Evolutionary conservation across 2,329 filamentous ascomycete species (phyloP), one percentile per base, ranked within the genome.

Genomic region (Sporothrix brunneoviolacea): DNA sequence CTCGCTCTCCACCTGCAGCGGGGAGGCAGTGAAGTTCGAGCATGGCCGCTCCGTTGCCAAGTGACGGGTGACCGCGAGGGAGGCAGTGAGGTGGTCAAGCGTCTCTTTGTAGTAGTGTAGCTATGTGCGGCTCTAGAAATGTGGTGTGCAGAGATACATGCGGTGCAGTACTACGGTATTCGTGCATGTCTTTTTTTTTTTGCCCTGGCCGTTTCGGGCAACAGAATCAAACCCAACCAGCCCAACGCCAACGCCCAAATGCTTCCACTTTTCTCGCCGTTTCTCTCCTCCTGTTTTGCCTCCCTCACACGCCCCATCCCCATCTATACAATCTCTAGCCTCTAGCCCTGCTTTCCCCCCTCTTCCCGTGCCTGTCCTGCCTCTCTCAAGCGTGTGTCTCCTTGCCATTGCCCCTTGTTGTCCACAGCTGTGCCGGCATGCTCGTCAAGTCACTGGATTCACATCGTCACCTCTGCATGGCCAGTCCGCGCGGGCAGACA

Each of bases 361-460:
- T 22, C 30, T n/a, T 22, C 16, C 27, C n/a, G 13, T 30, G 27
- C 8, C 6, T 32, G n/a, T 16, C 13, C 16, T 15, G 21, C 15
- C 2, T 21, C 30, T 18, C 24, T 10, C 24, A 28, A 28, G 24
- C 24, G 24, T 5, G 24, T 10, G 24, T 7, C 19, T 42, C 24
- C 16, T 42, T 30, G 13, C 24, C 24, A 19, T 40, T 22, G 13
- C 15, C 53, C 51, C 36, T 48, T 39, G 54, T 41, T 37, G 48
- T 55, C 57, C 55, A 58, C 52, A 55, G 52, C 50, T 27, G 36
- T 39, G 51, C 57, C 47, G 54, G 54, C 58, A 61, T 64, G 56
- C 42, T 37, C 36, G 50, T 51, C 42, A 51, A 32, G 57, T 62
- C 62, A 61, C 59, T 60, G 58, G 58, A 62, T 51, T 50, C 35